Base-by-base conservation (phyloP, 768 basidiomycete genomes). In the Amanita thiersii region DNA sequence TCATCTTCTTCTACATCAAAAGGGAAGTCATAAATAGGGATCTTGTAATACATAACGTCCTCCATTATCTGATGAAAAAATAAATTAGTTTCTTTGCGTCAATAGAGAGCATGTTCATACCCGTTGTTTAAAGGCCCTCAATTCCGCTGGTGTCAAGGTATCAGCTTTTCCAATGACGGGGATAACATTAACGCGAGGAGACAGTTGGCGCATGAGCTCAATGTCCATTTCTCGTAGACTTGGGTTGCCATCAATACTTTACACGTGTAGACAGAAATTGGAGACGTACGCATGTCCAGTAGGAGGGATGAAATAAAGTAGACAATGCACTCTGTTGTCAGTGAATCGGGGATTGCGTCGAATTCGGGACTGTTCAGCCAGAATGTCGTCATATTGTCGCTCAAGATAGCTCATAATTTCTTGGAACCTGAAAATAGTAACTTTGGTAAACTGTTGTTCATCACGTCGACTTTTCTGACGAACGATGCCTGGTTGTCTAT, bases 1-100 rank as follows among this genome's bases (percentile, higher is more conserved):
- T 93, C 90, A 51, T 94, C 90, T 61, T 94, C 90, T 53, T 94
- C 90, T 3, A 84, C 75, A 52, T 92, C 89, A 59, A 90, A 93
- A 0, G 89, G 89, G 75, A 93, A 93, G 69, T 91, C 91, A 68
- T 91, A 92, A 35, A 92, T 79, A 1, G 88, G 87, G 50, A 93
- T 92, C 44, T 79, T 75, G 61, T 89, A 89, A 66, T 88, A 69
- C 52, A 86, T 82, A 50, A 94, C 91, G 52, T 94, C 90, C 60
- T 94, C 89, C 85, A 90, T 89, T 46, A 92, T 78, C 85, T 88
- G 46, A 14, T n/a, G n/a, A n/a, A n/a, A n/a, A n/a, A 4, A 19
- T 17, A 28, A 4, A 33, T 32, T 8, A 43, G 21, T 36, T 15
- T 14, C 5, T 18, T 10, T 18, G 28, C 26, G 12, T 2, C 25